Conservation (phyloP, 2,329 filamentous ascomycete genomes). For the Fusarium temperatum region DNA sequence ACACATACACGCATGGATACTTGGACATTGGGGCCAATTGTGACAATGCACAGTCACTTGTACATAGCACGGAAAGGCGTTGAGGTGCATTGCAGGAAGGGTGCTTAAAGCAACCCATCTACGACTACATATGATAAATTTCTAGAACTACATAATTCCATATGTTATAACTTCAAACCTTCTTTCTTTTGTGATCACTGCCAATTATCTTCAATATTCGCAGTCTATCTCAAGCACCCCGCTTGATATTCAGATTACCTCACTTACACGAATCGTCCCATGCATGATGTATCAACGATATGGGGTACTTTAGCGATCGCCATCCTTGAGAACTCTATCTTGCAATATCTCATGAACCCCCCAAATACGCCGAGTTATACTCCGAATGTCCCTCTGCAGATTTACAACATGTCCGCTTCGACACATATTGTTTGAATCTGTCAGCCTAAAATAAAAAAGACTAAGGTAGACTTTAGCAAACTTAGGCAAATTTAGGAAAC, state of each 20-base stretch:
- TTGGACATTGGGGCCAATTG: constrained; percentile 18
- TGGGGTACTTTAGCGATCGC: constrained; percentile 5
- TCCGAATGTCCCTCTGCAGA: constrained; percentile 15
- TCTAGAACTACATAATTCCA: constrained; percentile 42
- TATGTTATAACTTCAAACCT: constrained; percentile 30
- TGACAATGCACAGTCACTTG: constrained; percentile 38
- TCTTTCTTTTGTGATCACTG: not conserved
- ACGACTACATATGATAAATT: constrained; percentile 39
- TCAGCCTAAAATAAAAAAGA: not conserved
- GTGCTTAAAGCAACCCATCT: constrained; percentile 37
- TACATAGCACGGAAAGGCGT: constrained; percentile 45
- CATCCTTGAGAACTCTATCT: constrained; percentile 7
- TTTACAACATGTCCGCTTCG: constrained; percentile 23
- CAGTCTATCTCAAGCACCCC: not conserved
- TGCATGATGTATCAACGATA: constrained; percentile 8
- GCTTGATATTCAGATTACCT: constrained; percentile 2
- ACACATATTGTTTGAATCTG: not conserved
- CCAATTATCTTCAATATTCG: no score
- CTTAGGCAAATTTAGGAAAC: not conserved
- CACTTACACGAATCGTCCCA: not conserved
- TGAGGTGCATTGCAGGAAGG: constrained; percentile 38
- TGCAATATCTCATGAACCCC: constrained; percentile 6
- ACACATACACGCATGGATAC: constrained; percentile 12
- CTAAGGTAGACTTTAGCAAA: not conserved
- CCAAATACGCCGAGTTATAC: constrained; percentile 19